Evolutionary conservation across 176 grass and related monocot species (phyloP), one percentile per base, ranked within the genome.

Genomic region (Paspalum vaginatum): DNA sequence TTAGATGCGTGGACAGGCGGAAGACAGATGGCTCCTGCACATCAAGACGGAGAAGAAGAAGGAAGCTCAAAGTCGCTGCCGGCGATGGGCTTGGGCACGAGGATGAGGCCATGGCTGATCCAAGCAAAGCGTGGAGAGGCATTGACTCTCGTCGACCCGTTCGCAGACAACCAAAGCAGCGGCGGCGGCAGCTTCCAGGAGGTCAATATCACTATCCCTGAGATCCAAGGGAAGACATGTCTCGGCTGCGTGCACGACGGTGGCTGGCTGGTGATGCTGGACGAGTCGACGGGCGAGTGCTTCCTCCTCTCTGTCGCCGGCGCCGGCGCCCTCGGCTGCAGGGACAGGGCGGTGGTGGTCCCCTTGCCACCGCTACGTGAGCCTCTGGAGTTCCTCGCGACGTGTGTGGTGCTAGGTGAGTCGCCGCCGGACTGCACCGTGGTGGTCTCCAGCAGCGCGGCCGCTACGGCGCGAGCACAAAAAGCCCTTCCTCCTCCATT

Each of bases 231-330:
- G 37, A 65, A 76, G 42, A 60, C 44, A 8, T 76, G 74, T 0
- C 43, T 76, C 10, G 74, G 57, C 4, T 61, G 56, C 15, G 74
- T 76, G 9, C 24, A 76, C 56, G 42, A 46, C 14, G 74, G 74
- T 4, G 9, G 5, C 74, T 76, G 74, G 41, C 22, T 72, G 48
- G 7, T 72, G 47, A 52, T 72, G 69, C 4, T 53, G 26, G 69
- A 72, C 48, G 47, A 72, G 69, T 26, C 18, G 25, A 72, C 69
- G 15, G 4, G 1, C 46, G 69, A 20, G 4, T 53, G 69, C 69
- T 72, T 38, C 47, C 69, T 52, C 26, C 7, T 41, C 32, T 32
- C 32, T 3, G 32, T 32, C 32, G 3, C 32, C 32, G 32, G 32
- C 32, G 32, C 32, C 32, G 32, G 32, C 32, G 32, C 32, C 32